These are phyloP conservation scores for Arthrobotrys conoides DNA, from an alignment of 2,329 filamentous ascomycete species.

Conservation along the genomic window DNA sequence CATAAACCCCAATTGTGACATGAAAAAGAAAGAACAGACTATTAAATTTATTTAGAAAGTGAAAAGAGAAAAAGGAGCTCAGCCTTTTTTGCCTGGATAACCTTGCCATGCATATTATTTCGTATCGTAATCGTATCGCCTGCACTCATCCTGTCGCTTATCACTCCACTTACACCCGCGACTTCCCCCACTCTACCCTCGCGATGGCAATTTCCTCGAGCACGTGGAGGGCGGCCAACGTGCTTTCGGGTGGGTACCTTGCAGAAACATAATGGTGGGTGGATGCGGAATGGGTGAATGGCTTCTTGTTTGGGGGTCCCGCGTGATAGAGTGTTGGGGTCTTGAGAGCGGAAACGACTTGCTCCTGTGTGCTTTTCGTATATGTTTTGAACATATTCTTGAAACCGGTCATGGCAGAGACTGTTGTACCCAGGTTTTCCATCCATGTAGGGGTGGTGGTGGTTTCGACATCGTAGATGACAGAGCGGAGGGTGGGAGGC, in stretches of 20 bases:
- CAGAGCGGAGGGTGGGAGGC: constrained; percentile 31
- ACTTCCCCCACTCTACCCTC: constrained; percentile 58
- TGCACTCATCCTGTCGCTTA: constrained; percentile 25
- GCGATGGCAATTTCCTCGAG: constrained; percentile 60
- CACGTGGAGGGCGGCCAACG: constrained; percentile 56
- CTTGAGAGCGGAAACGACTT: constrained; percentile 42
- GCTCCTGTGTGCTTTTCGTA: constrained; percentile 53
- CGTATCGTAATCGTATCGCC: constrained; percentile 29
- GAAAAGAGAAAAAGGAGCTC: constrained; percentile 8
- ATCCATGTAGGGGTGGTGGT: constrained; percentile 62
- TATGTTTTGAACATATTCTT: constrained; percentile 60
- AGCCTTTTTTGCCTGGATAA: constrained; percentile 17
- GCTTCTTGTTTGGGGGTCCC: constrained; percentile 56
- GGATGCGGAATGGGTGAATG: constrained; percentile 62
- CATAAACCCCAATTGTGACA: constrained; percentile 4
- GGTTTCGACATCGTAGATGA: constrained; percentile 62
- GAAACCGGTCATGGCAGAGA: constrained; percentile 44
- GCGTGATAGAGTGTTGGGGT: constrained; percentile 50
- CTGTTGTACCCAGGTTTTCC: constrained; percentile 59
- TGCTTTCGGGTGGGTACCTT: constrained; percentile 62
- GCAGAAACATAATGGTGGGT: constrained; percentile 63
- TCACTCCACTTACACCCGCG: constrained; percentile 36
- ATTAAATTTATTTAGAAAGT: neutral
- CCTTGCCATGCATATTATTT: constrained; percentile 10
- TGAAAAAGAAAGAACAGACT: neutral